A percentile compares a stretch with the other conserved stretches of the same genome.
phyloP scores from a whole-genome alignment of 192 early-diverging fungal species.

The Radiomyces spectabilis region DNA sequence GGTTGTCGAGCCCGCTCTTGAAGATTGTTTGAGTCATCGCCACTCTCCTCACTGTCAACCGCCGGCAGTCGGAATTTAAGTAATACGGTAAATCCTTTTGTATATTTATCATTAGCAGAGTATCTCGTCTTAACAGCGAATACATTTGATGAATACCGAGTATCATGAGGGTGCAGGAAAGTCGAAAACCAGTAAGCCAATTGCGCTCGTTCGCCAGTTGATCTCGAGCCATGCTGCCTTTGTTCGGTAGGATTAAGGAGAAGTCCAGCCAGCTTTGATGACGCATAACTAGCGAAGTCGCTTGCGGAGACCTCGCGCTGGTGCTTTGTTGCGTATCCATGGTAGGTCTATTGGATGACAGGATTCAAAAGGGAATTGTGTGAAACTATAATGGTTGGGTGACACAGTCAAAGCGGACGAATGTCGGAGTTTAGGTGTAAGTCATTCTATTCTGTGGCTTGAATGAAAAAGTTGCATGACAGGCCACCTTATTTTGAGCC shows the following conservation, averaged over 20 bases:
- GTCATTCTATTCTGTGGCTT: too few species aligned
- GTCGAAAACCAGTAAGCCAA: constrained; percentile 17
- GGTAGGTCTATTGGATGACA: too few species aligned
- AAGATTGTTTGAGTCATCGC: neutral
- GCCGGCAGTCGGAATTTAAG: constrained; percentile 19
- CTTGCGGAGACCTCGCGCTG: too few species aligned
- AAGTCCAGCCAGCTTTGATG: too few species aligned
- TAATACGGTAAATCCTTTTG: constrained; percentile 22
- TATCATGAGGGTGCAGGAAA: constrained; percentile 23
- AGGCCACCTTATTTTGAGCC: too few species aligned
- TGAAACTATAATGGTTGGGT: too few species aligned
- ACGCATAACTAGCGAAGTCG: too few species aligned
- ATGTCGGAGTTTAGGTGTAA: too few species aligned
- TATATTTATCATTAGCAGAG: neutral
- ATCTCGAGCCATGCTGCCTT: constrained; percentile 25
- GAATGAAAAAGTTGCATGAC: too few species aligned
- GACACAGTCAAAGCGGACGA: too few species aligned
- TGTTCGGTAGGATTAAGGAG: constrained; percentile 13
- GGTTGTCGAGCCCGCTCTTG: neutral
- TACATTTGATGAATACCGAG: constrained; percentile 10
- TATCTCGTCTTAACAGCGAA: neutral
- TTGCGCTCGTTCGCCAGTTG: constrained; percentile 30
- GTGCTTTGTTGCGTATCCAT: too few species aligned
- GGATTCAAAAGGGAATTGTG: too few species aligned
- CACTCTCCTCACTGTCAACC: neutral